phyloP scores from a whole-genome alignment of 23 red algal species.

The Gracilaria gracilis region DNA sequence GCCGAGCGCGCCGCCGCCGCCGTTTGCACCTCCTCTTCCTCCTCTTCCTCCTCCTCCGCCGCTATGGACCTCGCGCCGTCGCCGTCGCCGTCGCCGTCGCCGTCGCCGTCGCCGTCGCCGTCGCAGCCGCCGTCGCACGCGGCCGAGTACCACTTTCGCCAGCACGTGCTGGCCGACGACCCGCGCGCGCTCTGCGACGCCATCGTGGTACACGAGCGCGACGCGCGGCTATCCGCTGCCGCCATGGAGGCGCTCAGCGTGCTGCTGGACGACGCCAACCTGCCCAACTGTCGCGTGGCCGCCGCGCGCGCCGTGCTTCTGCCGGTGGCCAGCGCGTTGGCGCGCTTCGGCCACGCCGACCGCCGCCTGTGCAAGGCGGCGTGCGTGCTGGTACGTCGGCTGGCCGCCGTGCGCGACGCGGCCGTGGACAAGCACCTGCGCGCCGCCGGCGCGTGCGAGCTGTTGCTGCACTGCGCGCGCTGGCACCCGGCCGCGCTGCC shows the following conservation, averaged over 20 bases:
- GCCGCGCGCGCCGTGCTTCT: not conserved
- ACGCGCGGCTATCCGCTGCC: constrained; percentile 4
- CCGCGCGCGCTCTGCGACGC: constrained; percentile 22
- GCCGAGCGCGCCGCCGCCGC: not conserved
- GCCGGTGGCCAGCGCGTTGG: constrained; percentile 16
- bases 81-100: not conserved
- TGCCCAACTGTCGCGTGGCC: constrained; percentile 38
- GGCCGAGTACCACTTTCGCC: constrained; percentile 26
- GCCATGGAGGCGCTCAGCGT: constrained; percentile 50
- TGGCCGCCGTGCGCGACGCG: constrained; percentile 4
- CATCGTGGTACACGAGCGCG: constrained; percentile 29
- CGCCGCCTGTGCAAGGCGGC: constrained; percentile 44
- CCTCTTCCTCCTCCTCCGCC: too few relatives aligned
- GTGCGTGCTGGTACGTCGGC: constrained; percentile 31
- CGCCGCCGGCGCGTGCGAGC: constrained; percentile 37
- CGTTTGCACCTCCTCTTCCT: not conserved
- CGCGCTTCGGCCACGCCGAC: constrained; percentile 33
- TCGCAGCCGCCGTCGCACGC: not conserved
- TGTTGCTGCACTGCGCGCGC: constrained; percentile 31
- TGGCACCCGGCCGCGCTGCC: constrained; percentile 33
- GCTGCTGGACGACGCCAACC: constrained; percentile 33
- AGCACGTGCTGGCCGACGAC: constrained; percentile 47
- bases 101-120: not conserved
- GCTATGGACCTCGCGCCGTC: too few relatives aligned
- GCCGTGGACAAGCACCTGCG: constrained; percentile 39